Evolutionary conservation across 2,329 filamentous ascomycete species (phyloP), one percentile per base, ranked within the genome.

Genomic region (Chaetomiaceae sp.): DNA sequence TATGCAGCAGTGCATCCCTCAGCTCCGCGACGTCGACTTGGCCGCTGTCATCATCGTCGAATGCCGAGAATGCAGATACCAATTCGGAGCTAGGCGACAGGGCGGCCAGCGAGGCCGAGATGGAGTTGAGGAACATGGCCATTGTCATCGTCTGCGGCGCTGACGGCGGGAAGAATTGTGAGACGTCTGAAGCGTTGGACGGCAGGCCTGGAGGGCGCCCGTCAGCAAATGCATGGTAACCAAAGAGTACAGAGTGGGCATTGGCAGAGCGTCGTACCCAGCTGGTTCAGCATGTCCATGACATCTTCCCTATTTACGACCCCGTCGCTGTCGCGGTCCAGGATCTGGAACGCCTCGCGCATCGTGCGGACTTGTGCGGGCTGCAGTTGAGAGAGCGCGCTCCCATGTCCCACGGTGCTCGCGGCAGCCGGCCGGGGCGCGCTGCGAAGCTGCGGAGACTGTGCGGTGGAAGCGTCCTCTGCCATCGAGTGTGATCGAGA

Each of bases 21-120:
- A 98, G 68, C 65, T 95, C 88, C 0, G 71, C 76, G 17, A 95
- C 69, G 61, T 97, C 89, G 32, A 97, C 81, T 65, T 96, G 89
- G 3, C 93, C 93, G 58, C 86, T 93, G 63, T 98, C 93, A 53
- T 95, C 89, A 52, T 95, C 87, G 61, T 98, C 93, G 62, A 97
- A 97, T 0, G 93, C 93, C 2, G 88, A 88, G 56, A 98, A 91
- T 0, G 93, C 93, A 1, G 89, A 91, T 17, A 88, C 71, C 9
- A 98, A 76, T 62, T 98, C 93, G 14, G 81, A 76, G 18, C 81
- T 79, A 0, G 86, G 83, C 1, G 88, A 94, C 15, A 97, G 72
- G 0, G 82, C 77, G 1, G 81, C 79, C 3, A 97, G 72, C 2
- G 86, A 76, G 9, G 79, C 78, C 1, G 90, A 86, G 2, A 98